Evolutionary conservation across 139 green algal species (phyloP).

Genomic region (Chlamydomonas eustigma): DNA sequence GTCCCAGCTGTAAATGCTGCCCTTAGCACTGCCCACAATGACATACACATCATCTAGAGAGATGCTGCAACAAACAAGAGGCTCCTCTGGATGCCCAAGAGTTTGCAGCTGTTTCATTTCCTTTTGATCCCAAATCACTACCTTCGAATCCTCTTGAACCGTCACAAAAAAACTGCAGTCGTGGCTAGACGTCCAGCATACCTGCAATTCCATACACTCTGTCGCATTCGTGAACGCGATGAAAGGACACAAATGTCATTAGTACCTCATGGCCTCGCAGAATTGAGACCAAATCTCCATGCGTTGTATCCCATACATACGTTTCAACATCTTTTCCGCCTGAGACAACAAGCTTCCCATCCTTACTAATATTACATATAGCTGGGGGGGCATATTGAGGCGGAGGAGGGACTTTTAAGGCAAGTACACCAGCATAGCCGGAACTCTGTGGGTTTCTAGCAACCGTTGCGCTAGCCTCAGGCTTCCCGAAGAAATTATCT

Average conservation of each 20-base stretch:
- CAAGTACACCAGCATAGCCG: conserved; percentile 18
- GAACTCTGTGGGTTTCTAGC: not conserved
- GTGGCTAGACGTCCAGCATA: conserved; percentile 31
- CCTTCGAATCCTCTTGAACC: conserved; percentile 20
- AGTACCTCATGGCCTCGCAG: conserved; percentile 37
- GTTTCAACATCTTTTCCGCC: conserved; percentile 44
- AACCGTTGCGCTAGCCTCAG: conserved; percentile 7
- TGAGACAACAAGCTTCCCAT: conserved; percentile 38
- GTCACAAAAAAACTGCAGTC: conserved; percentile 47
- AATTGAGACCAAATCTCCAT: conserved; percentile 31
- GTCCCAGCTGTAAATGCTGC: conserved; percentile 13
- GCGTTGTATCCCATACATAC: conserved; percentile 36
- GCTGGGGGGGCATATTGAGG: conserved; percentile 28
- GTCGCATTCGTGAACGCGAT: too few relatives aligned
- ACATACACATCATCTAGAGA: conserved; percentile 37
- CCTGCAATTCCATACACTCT: too few relatives aligned
- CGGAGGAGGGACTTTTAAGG: conserved; percentile 37
- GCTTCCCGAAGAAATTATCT: conserved; percentile 31
- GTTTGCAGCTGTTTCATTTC: conserved; percentile 14
- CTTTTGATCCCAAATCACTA: conserved; percentile 24
- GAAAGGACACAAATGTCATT: too few relatives aligned
- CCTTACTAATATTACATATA: conserved; percentile 31
- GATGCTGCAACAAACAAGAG: conserved; percentile 31
- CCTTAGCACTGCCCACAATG: conserved; percentile 13
- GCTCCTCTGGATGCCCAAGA: conserved; percentile 28